Conservation (phyloP, 2,329 filamentous ascomycete species). For the Monosporascus sp. region DNA sequence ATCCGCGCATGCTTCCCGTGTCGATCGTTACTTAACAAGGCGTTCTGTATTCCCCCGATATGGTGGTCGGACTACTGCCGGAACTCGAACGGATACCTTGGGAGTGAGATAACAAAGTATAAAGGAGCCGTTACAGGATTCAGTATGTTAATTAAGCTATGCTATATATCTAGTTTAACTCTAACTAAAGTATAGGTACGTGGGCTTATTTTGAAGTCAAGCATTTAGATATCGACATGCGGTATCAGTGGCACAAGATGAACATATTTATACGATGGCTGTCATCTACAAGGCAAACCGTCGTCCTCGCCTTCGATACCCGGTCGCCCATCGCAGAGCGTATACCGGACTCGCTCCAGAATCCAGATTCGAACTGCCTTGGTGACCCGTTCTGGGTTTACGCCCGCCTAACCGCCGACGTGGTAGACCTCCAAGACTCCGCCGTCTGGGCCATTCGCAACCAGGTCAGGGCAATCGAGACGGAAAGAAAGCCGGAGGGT, state of each 20-base stretch:
- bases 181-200: conserved; percentile 17
- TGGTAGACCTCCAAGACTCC: conserved; percentile 27
- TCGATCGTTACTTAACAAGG: conserved; percentile 14
- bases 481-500: not conserved
- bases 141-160: conserved; percentile 10
- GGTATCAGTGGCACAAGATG: conserved; percentile 31
- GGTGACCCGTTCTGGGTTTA: conserved; percentile 34
- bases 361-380: conserved; percentile 5
- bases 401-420: conserved; percentile 21
- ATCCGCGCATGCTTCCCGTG: conserved; percentile 26
- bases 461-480: conserved; percentile 30
- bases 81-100: conserved; percentile 36
- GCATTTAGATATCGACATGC: conserved; percentile 8
- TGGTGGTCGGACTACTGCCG: conserved; percentile 32
- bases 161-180: not conserved
- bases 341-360: conserved; percentile 3
- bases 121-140: conserved; percentile 6
- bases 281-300: conserved; percentile 13
- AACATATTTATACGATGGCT: conserved; percentile 28
- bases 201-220: conserved; percentile 31
- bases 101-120: conserved; percentile 19
- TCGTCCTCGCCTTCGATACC: conserved; percentile 28
- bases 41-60: conserved; percentile 24
- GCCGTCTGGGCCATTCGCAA: conserved; percentile 36
- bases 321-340: not conserved